Base-by-base conservation (phyloP, 441 rosid species). In the Adansonia rubrostipa region DNA sequence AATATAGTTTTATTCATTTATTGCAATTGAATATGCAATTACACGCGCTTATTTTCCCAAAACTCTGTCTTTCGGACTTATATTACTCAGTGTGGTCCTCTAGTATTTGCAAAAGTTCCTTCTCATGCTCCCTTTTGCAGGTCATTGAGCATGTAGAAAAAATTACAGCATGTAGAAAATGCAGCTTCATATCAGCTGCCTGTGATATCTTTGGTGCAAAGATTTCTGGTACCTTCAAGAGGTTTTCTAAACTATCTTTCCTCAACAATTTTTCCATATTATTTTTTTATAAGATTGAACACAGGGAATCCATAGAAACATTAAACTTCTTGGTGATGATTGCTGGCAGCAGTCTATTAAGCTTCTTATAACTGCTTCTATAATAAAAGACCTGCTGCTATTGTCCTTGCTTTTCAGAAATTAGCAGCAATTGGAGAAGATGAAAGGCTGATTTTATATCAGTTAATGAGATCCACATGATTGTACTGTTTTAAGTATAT, bases 171-270 rank as follows among this genome's bases (percentile, higher is more conserved):
- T 79, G 86, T 78, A 88, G 97, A 82, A 91, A 92, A 82, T 89
- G 93, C 86, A 90, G 93, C 87, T 96, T 92, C 78, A 82, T 93
- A 78, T 86, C 91, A 67, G 97, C 92, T 57, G 98, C 99, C 48
- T 57, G 60, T 73, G 98, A 93, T 83, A 89, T 93, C 81, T 96
- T 96, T 88, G 80, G 73, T 61, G 97, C 99, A 79, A 96, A 96
- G 88, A 85, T 93, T 85, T 96, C 99, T 50, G 99, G 99, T 79
- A 92, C 98, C 87, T 92, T 93, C 84, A 92, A 91, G 89, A 96
- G 98, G 99, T 96, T 85, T 82, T 80, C 45, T 69, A 73, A 75
- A 78, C 72, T 73, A 80, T 47, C 19, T 87, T 74, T 73, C 40
- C 84, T 77, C 44, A 14, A 57, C 60, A 73, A 64, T 50, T 58